A percentile compares a stretch with the other conserved stretches of the same genome.
Conservation (phyloP, 768 basidiomycete species). For the Punctularia strigosozonata region DNA sequence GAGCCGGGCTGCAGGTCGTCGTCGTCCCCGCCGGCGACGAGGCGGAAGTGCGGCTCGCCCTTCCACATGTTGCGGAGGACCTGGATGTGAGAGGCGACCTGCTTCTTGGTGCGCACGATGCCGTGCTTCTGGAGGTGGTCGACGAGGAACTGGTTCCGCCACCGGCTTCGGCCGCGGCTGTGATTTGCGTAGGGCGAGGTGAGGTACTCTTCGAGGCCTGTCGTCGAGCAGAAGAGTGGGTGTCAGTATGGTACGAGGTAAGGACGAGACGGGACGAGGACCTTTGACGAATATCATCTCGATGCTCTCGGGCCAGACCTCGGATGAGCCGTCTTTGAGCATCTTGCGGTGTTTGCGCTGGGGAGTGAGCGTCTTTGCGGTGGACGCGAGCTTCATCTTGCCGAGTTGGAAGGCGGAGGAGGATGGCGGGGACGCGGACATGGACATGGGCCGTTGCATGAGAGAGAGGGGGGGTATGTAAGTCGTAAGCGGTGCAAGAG, state of each 20-base stretch:
- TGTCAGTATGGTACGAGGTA: slow-evolving; percentile 4
- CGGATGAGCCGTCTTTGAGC: slow-evolving; percentile 65
- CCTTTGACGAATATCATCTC: slow-evolving; percentile 74
- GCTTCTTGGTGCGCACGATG: slow-evolving; percentile 71
- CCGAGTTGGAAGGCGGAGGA: too few relatives aligned
- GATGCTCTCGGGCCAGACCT: slow-evolving; percentile 75
- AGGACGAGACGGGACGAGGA: slow-evolving; percentile 12
- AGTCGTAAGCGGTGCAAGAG: too few relatives aligned
- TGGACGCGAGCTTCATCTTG: background rate
- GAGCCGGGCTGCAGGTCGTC: slow-evolving; percentile 26
- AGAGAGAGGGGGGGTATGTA: slow-evolving; percentile 18
- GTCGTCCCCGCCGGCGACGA: slow-evolving; percentile 75
- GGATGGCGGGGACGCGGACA: slow-evolving; percentile 8
- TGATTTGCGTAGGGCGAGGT: slow-evolving; percentile 73
- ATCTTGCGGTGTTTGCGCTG: slow-evolving; percentile 78
- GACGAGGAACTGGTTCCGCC: slow-evolving; percentile 80
- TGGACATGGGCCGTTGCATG: slow-evolving; percentile 3
- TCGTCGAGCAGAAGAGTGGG: slow-evolving; percentile 1
- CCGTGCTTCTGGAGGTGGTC: slow-evolving; percentile 63
- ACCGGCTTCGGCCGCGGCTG: slow-evolving; percentile 65
- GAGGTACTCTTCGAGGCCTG: slow-evolving; percentile 71
- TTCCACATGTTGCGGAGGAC: slow-evolving; percentile 85
- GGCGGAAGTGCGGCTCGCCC: slow-evolving; percentile 54
- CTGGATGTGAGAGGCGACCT: slow-evolving; percentile 84
- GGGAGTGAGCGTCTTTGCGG: slow-evolving; percentile 44